Percentiles rank a stretch among this genome's conserved stretches.
Evolutionary conservation across 2,329 filamentous ascomycete genomes (phyloP).

Genomic region (Graphilbum fragrans): DNA sequence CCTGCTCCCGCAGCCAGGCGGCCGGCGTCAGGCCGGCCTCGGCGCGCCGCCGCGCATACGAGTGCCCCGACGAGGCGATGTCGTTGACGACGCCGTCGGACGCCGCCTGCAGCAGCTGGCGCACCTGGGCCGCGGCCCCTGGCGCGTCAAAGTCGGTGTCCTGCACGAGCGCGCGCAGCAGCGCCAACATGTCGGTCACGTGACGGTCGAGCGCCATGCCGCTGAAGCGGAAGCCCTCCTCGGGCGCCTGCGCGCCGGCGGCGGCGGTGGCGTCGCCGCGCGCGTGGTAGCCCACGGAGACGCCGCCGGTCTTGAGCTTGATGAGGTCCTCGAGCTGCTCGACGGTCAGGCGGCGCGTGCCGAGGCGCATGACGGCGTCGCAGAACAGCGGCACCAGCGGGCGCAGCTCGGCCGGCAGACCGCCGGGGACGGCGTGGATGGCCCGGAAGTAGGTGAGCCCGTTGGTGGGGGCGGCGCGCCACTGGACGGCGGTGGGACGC

Average conservation of each 20-base stretch:
- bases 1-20: slow-evolving; percentile 67
- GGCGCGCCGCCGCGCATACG: slow-evolving; percentile 73
- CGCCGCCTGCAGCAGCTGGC: slow-evolving; percentile 74
- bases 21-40: slow-evolving; percentile 65
- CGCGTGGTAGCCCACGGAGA: slow-evolving; percentile 74
- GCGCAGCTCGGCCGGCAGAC: slow-evolving; percentile 73
- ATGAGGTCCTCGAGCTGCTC: slow-evolving; percentile 92
- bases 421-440: slow-evolving; percentile 64
- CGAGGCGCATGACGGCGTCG: slow-evolving; percentile 84
- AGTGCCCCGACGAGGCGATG: slow-evolving; percentile 82
- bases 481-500: slow-evolving; percentile 49
- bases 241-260: slow-evolving; percentile 53
- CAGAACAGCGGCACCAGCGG: slow-evolving; percentile 81
- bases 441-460: slow-evolving; percentile 93
- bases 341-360: slow-evolving; percentile 79
- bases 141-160: slow-evolving; percentile 85
- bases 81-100: slow-evolving; percentile 85
- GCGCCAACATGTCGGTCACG: slow-evolving; percentile 79
- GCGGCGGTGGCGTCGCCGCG: slow-evolving; percentile 37
- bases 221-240: slow-evolving; percentile 72
- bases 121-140: slow-evolving; percentile 69
- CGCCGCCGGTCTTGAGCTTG: slow-evolving; percentile 88
- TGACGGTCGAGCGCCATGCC: slow-evolving; percentile 87
- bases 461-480: slow-evolving; percentile 88
- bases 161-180: slow-evolving; percentile 66